phyloP scores from a whole-genome alignment of 768 basidiomycete species.

The Pisolithus tinctorius region DNA sequence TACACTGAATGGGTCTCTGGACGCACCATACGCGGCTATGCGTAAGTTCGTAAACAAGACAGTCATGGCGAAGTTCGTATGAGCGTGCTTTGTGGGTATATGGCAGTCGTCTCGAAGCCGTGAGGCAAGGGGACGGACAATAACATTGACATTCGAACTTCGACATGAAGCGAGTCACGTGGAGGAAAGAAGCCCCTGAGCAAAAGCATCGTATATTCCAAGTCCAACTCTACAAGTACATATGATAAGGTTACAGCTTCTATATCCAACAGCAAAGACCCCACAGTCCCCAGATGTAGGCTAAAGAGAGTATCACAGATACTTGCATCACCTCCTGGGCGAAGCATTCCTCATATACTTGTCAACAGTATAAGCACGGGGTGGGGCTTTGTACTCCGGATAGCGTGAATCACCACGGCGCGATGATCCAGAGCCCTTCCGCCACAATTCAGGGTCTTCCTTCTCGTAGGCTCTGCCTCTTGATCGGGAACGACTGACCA shows the following conservation, averaged over 20 bases:
- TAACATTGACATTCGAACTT: too few relatives aligned
- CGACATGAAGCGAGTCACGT: background rate
- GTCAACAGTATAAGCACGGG: slow-evolving; percentile 25
- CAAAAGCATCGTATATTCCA: background rate
- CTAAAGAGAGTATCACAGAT: slow-evolving; percentile 6
- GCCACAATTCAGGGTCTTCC: slow-evolving; percentile 16
- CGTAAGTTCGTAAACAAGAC: slow-evolving; percentile 54
- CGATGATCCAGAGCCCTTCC: slow-evolving; percentile 8
- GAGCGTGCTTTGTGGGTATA: slow-evolving; percentile 1
- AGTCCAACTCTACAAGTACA: slow-evolving; percentile 10
- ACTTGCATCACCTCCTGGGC: slow-evolving; percentile 35
- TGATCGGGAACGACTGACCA: slow-evolving; percentile 29
- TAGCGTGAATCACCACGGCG: slow-evolving; percentile 14
- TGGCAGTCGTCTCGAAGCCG: slow-evolving; percentile 6
- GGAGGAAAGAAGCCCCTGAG: background rate
- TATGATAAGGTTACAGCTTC: slow-evolving; percentile 2
- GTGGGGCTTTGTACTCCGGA: slow-evolving; percentile 16
- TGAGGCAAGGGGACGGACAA: too few relatives aligned
- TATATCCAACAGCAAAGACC: slow-evolving; percentile 1
- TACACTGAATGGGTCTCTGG: slow-evolving; percentile 11
- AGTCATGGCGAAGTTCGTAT: slow-evolving; percentile 38
- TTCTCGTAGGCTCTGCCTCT: slow-evolving; percentile 30
- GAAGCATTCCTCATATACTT: slow-evolving; percentile 36
- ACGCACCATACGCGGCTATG: slow-evolving; percentile 45
- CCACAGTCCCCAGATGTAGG: slow-evolving; percentile 7